A percentile compares a stretch with the other conserved stretches of the same genome.
Conservation (phyloP, 495 filamentous ascomycete species). For the Annulohypoxylon maeteangense region DNA sequence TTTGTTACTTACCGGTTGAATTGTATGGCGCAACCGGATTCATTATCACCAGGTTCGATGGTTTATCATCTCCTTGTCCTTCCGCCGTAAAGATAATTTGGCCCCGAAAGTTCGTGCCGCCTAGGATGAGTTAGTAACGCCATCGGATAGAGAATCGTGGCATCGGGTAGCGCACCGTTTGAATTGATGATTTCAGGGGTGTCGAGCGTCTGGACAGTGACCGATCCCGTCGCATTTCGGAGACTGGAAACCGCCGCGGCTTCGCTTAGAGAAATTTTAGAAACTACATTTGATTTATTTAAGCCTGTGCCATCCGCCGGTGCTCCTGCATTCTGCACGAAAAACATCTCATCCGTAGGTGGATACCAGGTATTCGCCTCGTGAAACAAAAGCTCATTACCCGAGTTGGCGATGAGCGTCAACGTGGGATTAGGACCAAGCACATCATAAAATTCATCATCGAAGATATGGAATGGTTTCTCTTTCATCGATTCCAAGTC, state of each 20-base stretch:
- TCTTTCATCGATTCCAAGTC: slow-evolving; percentile 45
- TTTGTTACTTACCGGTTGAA: slow-evolving; percentile 51
- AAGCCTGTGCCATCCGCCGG: slow-evolving; percentile 59
- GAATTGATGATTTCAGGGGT: slow-evolving; percentile 59
- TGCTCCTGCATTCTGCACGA: slow-evolving; percentile 62
- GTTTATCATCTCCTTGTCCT: slow-evolving; percentile 57
- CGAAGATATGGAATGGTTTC: slow-evolving; percentile 60
- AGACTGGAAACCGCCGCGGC: slow-evolving; percentile 52
- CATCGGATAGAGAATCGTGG: neutral
- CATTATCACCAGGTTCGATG: slow-evolving; percentile 58
- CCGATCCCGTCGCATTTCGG: slow-evolving; percentile 55
- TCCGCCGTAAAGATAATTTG: slow-evolving; percentile 59
- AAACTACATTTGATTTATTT: slow-evolving; percentile 61
- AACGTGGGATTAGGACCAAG: slow-evolving; percentile 56
- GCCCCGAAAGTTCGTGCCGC: slow-evolving; percentile 60
- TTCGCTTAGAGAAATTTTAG: slow-evolving; percentile 59
- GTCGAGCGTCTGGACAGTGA: slow-evolving; percentile 52
- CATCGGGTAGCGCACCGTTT: slow-evolving; percentile 52
- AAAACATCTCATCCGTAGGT: slow-evolving; percentile 62
- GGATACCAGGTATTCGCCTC: slow-evolving; percentile 64
- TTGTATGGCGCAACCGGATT: slow-evolving; percentile 62
- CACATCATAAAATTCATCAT: slow-evolving; percentile 57
- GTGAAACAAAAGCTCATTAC: slow-evolving; percentile 59
- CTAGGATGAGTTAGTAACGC: slow-evolving; percentile 38
- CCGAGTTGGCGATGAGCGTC: slow-evolving; percentile 54